Percentiles rank a stretch among this genome's conserved stretches.
phyloP scores from a whole-genome alignment of 495 filamentous ascomycete genomes.

The Xylona heveae region DNA sequence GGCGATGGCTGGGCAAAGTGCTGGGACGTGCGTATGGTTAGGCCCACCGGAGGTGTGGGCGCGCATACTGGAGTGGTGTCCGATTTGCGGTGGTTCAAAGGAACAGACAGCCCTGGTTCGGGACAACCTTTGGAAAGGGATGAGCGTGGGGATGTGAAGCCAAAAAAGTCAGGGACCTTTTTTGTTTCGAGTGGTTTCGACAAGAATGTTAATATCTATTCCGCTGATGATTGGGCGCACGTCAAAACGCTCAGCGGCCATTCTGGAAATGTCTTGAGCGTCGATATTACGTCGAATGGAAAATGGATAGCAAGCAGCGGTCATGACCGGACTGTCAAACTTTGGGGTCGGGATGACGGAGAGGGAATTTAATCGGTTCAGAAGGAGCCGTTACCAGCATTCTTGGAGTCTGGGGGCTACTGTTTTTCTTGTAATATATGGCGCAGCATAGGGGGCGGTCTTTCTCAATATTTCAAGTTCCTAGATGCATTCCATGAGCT shows the following conservation, averaged over 20 bases:
- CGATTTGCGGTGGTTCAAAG: slow-evolving; percentile 87
- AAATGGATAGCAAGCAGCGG: slow-evolving; percentile 87
- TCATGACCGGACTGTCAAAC: slow-evolving; percentile 84
- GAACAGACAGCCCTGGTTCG: slow-evolving; percentile 37
- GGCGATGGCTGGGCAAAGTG: slow-evolving; percentile 92
- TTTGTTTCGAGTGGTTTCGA: slow-evolving; percentile 84
- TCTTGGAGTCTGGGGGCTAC: too few species aligned
- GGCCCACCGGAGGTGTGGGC: slow-evolving; percentile 61
- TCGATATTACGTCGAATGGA: slow-evolving; percentile 66
- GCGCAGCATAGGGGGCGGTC: too few species aligned
- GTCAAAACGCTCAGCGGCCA: slow-evolving; percentile 78
- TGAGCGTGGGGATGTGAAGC: slow-evolving; percentile 36
- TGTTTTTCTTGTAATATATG: too few species aligned
- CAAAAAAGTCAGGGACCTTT: slow-evolving; percentile 63
- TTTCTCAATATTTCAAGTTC: too few species aligned
- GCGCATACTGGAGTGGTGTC: slow-evolving; percentile 84
- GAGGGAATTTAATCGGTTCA: slow-evolving; percentile 17
- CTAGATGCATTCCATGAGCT: too few species aligned
- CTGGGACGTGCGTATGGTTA: slow-evolving; percentile 87
- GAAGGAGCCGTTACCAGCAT: too few species aligned
- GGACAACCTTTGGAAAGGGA: slow-evolving; percentile 35
- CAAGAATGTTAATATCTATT: slow-evolving; percentile 86
- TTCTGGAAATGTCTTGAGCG: slow-evolving; percentile 72
- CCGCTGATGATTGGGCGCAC: slow-evolving; percentile 85
- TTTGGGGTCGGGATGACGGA: slow-evolving; percentile 80